Evolutionary conservation across 805 yeast genomes (phyloP).

Genomic region (Lachancea cidri): DNA sequence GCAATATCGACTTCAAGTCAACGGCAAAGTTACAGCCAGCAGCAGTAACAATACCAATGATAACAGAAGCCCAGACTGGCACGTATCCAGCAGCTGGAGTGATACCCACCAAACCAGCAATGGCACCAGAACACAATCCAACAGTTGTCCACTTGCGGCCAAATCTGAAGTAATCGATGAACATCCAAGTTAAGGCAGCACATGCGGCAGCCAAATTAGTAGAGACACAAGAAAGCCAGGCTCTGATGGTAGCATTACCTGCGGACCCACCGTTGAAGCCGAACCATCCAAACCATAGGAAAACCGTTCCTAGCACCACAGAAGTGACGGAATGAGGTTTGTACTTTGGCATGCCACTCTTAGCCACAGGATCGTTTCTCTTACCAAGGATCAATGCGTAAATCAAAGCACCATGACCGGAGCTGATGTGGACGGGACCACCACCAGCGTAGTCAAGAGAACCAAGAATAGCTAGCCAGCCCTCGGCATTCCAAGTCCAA

Average conservation of each 20-base stretch:
- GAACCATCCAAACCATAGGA: constrained; percentile 98
- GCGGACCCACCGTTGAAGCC: constrained; percentile 99
- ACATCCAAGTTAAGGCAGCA: constrained; percentile 94
- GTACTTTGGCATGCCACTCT: constrained; percentile 73
- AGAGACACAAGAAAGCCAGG: constrained; percentile 90
- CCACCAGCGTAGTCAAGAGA: constrained; percentile 97
- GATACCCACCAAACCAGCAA: constrained; percentile 90
- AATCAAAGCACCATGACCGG: constrained; percentile 93
- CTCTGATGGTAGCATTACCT: constrained; percentile 87
- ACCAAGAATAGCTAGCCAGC: constrained; percentile 84
- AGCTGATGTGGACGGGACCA: constrained; percentile 93
- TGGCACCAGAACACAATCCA: constrained; percentile 90
- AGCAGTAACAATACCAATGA: constrained; percentile 77
- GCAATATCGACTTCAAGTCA: constrained; percentile 64
- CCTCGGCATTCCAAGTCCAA: constrained; percentile 96
- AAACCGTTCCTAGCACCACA: constrained; percentile 86
- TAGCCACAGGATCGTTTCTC: constrained; percentile 72
- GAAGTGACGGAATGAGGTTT: constrained; percentile 91
- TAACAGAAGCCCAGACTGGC: constrained; percentile 83
- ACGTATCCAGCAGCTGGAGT: constrained; percentile 98
- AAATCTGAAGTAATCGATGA: constrained; percentile 79
- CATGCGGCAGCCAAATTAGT: constrained; percentile 91
- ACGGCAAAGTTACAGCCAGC: constrained; percentile 80
- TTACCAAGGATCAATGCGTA: constrained; percentile 90
- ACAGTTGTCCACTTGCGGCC: constrained; percentile 90